These are phyloP conservation scores for Zea mays DNA, from an alignment of 176 grass and related monocot genomes.

Conservation along the genomic window DNA sequence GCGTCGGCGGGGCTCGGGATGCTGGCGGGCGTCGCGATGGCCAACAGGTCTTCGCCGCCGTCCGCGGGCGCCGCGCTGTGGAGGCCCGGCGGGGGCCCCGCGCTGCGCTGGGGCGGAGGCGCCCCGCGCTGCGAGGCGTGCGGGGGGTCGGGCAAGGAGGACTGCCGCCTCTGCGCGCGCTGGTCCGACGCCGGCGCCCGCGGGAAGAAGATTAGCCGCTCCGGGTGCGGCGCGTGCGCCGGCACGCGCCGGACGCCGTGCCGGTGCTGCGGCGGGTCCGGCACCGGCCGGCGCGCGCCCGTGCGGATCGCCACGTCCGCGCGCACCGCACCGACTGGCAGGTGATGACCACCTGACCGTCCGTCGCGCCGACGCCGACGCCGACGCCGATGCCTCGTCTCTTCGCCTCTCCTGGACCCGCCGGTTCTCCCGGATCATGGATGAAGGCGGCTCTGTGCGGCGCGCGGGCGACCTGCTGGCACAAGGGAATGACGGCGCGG, in stretches of 20 bases:
- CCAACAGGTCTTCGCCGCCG: conserved; percentile 18
- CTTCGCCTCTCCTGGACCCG: background rate
- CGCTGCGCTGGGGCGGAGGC: background rate
- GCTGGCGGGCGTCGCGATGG: conserved; percentile 71
- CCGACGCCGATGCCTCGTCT: background rate
- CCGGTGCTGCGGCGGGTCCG: conserved; percentile 79
- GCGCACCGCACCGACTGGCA: background rate
- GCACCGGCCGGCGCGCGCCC: conserved; percentile 56
- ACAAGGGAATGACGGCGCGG: background rate
- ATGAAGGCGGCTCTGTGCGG: background rate
- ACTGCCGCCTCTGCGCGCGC: conserved; percentile 73
- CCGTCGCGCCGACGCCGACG: background rate
- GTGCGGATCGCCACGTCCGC: conserved; percentile 42
- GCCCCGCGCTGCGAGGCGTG: conserved; percentile 68
- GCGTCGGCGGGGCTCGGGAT: conserved; percentile 87
- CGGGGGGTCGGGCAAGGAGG: conserved; percentile 64
- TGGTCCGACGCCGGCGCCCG: conserved; percentile 57
- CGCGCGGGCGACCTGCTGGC: background rate
- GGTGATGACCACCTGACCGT: background rate
- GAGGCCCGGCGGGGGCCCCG: background rate
- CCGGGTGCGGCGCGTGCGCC: conserved; percentile 70
- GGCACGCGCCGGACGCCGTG: conserved; percentile 64
- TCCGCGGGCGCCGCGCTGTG: conserved; percentile 16
- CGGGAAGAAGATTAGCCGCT: conserved; percentile 24
- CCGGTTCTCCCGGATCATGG: background rate